These are phyloP conservation scores for Boletus speciosus DNA, from an alignment of 768 basidiomycete genomes.

Conservation along the genomic window DNA sequence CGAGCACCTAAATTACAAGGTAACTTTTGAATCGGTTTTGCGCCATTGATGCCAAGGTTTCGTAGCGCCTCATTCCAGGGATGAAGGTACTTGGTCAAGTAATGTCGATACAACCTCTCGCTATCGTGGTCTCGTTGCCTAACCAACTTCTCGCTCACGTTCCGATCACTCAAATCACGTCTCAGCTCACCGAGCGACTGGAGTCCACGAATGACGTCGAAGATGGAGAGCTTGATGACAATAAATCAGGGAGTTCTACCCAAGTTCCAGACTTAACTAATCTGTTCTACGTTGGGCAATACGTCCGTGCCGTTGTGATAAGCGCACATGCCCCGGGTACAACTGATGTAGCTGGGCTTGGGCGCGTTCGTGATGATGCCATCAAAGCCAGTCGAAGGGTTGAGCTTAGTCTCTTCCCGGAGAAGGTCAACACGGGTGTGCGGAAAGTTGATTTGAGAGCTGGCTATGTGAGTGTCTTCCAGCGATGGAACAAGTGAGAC, in stretches of 20 bases:
- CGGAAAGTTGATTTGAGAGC: constrained; percentile 69
- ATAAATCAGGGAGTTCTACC: constrained; percentile 33
- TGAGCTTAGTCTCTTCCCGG: constrained; percentile 81
- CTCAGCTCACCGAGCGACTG: constrained; percentile 68
- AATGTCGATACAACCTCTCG: constrained; percentile 80
- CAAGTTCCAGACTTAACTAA: constrained; percentile 66
- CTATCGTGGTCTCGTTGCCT: constrained; percentile 90
- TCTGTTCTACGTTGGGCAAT: constrained; percentile 84
- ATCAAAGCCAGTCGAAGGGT: constrained; percentile 70
- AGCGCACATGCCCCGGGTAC: constrained; percentile 65
- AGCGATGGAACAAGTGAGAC: background rate
- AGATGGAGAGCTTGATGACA: constrained; percentile 43
- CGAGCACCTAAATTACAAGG: constrained; percentile 94
- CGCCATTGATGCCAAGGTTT: constrained; percentile 3
- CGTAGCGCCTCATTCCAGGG: constrained; percentile 71
- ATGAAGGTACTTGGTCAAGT: constrained; percentile 91
- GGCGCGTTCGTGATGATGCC: constrained; percentile 64
- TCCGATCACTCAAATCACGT: constrained; percentile 88
- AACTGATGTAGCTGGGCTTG: constrained; percentile 52
- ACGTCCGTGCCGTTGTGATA: constrained; percentile 74
- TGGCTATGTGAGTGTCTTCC: constrained; percentile 62
- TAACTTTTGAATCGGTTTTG: constrained; percentile 26
- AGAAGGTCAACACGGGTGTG: constrained; percentile 79
- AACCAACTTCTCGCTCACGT: constrained; percentile 92
- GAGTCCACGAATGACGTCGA: constrained; percentile 57